Conservation (phyloP, 345 rosid species). For the Moricandia arvensis region DNA sequence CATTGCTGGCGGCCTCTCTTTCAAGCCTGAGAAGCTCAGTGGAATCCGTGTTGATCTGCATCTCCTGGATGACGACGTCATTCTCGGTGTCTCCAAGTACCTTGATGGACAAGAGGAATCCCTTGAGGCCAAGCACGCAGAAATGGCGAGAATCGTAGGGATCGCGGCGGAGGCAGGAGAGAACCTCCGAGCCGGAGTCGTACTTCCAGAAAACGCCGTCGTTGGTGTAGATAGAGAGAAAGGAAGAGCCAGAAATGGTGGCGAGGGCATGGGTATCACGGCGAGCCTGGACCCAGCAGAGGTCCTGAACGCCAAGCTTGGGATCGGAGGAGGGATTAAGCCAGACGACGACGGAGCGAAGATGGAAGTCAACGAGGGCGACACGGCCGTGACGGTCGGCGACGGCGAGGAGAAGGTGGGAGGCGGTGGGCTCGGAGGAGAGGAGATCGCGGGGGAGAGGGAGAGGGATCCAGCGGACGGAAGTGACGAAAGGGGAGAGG, state of each 20-base stretch:
- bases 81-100: slow-evolving; percentile 74
- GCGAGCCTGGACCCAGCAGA: slow-evolving; percentile 71
- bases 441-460: slow-evolving; percentile 78
- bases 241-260: slow-evolving; percentile 69
- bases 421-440: slow-evolving; percentile 58
- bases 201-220: slow-evolving; percentile 65
- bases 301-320: slow-evolving; percentile 79
- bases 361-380: slow-evolving; percentile 74
- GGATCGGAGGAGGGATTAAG: slow-evolving; percentile 53
- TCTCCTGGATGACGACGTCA: slow-evolving; percentile 57
- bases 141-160: slow-evolving; percentile 89
- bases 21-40: slow-evolving; percentile 65
- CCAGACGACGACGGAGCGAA: slow-evolving; percentile 60
- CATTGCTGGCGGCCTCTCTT: slow-evolving; percentile 47
- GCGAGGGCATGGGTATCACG: slow-evolving; percentile 61
- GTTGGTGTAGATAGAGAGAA: slow-evolving; percentile 52
- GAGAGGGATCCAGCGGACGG: slow-evolving; percentile 85
- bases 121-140: slow-evolving; percentile 71
- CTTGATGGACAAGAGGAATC: slow-evolving; percentile 65
- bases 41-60: slow-evolving; percentile 61
- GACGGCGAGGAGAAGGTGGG: slow-evolving; percentile 54
- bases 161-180: slow-evolving; percentile 84
- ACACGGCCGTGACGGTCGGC: slow-evolving; percentile 96
- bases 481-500: slow-evolving; percentile 77
- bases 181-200: slow-evolving; percentile 71